Evolutionary conservation across 2,329 filamentous ascomycete genomes (phyloP), one percentile per base, ranked within the genome.

Genomic region (Podosphaera fusca): DNA sequence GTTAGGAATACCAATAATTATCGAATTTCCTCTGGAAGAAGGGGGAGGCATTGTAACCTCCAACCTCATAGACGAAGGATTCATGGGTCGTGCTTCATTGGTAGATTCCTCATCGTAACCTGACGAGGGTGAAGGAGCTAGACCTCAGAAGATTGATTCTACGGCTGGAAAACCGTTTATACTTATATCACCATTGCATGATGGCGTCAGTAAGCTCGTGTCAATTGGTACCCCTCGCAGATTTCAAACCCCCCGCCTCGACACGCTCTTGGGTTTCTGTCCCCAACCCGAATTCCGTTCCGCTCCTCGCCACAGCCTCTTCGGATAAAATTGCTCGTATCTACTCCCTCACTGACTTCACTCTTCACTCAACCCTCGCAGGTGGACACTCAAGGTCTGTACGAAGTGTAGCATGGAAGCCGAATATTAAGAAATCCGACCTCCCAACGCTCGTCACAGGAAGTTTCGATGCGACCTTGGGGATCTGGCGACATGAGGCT

Each of bases 341-440:
- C 65, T 95, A 94, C 75, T 94, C 86, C 55, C 80, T 96, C 55
- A 79, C 79, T 40, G 85, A 84, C 57, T 86, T 94, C 67, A 81
- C 81, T 12, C 78, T 87, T 55, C 82, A 94, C 66, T 87, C 83
- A 65, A 79, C 78, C 29, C 81, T 96, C 57, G 81, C 82, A 6
- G 89, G 88, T 59, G 92, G 90, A 6, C 92, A 98, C 71, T 86
- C 87, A 63, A 85, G 92, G 58, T 92, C 85, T 64, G 81, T 98
- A n/a, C 80, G 92, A 57, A 80, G 81, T 55, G 80, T 82, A 29
- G 82, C 87, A 42, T 98, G 92, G 92, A 94, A 94, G 70, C 88
- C 89, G 0, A 75, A 76, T 59, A 70, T 79, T 49, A 49, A 49
- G n/a, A 34, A 52, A 21, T 10, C n/a, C 29, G 46, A n/a, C 3